Conservation (phyloP, 75 land plant species). For the Cupressus sempervirens region DNA sequence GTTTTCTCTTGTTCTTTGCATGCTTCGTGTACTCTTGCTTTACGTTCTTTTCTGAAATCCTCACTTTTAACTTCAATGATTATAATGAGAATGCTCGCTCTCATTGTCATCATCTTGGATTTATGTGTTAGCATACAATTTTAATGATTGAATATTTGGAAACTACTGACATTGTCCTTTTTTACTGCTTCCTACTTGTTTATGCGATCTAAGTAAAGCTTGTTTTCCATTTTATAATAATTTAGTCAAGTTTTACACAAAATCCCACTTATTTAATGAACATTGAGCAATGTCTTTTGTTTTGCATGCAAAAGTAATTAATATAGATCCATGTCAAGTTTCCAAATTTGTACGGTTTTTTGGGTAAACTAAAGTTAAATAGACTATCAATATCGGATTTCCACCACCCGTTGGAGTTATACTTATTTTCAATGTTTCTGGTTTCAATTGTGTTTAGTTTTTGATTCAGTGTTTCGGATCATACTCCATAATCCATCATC, state of each 20-base stretch:
- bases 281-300: neutral
- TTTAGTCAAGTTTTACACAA: neutral
- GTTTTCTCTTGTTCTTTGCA: neutral
- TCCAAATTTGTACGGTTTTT: neutral
- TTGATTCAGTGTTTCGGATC: too few species aligned
- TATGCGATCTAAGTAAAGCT: neutral
- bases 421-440: too few species aligned
- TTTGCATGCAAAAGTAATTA: neutral
- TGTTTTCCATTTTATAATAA: neutral
- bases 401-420: too few species aligned
- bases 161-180: neutral
- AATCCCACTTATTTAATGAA: neutral
- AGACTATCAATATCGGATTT: too few species aligned
- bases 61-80: neutral
- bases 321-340: neutral
- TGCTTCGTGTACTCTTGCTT: neutral
- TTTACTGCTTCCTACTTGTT: neutral
- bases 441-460: too few species aligned
- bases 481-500: too few species aligned
- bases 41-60: neutral
- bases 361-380: neutral
- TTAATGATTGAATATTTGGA: neutral
- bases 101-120: neutral
- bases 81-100: neutral
- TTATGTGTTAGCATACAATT: neutral